Evolutionary conservation across 331 rosid genomes (phyloP).

Genomic region (Stylosanthes scabra): DNA sequence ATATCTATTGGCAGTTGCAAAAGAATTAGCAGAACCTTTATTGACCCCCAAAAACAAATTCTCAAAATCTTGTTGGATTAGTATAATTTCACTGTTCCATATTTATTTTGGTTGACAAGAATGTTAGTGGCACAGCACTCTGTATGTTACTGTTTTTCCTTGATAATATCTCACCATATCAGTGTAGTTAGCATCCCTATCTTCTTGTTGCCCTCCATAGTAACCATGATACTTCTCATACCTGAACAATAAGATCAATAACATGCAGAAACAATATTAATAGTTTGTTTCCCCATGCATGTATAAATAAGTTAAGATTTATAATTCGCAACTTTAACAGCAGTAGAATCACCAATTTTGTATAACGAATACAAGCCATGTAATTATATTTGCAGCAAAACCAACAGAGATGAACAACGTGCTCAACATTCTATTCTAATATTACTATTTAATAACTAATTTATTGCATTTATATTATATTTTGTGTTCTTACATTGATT

Average conservation of each 20-base stretch:
- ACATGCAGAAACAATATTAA: background rate
- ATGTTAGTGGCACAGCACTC: background rate
- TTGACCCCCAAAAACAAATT: background rate
- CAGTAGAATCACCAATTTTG: background rate
- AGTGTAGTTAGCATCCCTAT: constrained; percentile 74
- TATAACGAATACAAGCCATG: background rate
- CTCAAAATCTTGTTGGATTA: background rate
- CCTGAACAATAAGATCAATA: constrained; percentile 54
- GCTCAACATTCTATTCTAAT: background rate
- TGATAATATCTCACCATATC: constrained; percentile 74
- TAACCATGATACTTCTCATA: constrained; percentile 87
- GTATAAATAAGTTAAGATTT: background rate
- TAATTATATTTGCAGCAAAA: background rate
- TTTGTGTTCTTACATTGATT: no score
- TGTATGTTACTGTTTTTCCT: background rate
- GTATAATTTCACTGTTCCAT: background rate
- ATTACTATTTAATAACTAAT: no score
- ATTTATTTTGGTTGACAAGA: background rate
- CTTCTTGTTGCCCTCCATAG: constrained; percentile 85
- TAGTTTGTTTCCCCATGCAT: background rate
- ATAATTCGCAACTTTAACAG: background rate
- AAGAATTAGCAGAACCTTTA: background rate
- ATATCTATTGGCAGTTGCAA: background rate
- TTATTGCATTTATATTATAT: no score
- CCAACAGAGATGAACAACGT: background rate